These are phyloP conservation scores for Linum lewisii DNA, from an alignment of 345 rosid genomes.

Conservation along the genomic window DNA sequence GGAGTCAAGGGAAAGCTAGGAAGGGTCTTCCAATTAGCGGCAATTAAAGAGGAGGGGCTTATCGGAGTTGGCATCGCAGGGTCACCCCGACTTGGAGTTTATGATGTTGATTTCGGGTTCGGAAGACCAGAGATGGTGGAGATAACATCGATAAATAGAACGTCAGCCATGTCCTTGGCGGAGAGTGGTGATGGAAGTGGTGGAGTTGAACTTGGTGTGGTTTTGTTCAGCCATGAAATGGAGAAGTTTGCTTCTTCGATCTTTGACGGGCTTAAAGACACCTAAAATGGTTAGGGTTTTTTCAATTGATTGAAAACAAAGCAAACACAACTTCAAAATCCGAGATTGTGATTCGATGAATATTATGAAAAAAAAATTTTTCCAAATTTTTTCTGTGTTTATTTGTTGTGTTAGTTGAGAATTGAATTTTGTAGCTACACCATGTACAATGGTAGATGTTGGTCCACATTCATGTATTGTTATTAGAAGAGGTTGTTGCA, in stretches of 20 bases:
- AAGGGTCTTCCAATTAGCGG: background rate
- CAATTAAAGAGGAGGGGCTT: background rate
- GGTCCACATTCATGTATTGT: too few relatives aligned
- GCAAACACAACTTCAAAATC: too few relatives aligned
- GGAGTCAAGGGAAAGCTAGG: conserved; percentile 7
- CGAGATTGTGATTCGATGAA: too few relatives aligned
- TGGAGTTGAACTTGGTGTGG: background rate
- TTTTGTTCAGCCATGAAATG: background rate
- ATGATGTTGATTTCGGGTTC: background rate
- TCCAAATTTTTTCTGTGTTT: too few relatives aligned
- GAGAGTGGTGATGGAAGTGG: conserved; percentile 3
- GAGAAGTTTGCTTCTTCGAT: background rate
- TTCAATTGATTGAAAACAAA: too few relatives aligned
- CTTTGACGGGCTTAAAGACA: background rate
- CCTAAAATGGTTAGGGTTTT: too few relatives aligned
- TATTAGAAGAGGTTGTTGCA: too few relatives aligned
- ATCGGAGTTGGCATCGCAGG: background rate
- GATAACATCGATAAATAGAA: background rate
- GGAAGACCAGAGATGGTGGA: background rate
- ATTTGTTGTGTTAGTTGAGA: too few relatives aligned
- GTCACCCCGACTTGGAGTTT: background rate
- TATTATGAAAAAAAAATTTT: too few relatives aligned
- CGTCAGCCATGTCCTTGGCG: background rate
- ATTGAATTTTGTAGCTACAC: too few relatives aligned
- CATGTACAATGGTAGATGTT: too few relatives aligned